Evolutionary conservation across 768 basidiomycete species (phyloP).

Genomic region (Cystofilobasidium macerans): DNA sequence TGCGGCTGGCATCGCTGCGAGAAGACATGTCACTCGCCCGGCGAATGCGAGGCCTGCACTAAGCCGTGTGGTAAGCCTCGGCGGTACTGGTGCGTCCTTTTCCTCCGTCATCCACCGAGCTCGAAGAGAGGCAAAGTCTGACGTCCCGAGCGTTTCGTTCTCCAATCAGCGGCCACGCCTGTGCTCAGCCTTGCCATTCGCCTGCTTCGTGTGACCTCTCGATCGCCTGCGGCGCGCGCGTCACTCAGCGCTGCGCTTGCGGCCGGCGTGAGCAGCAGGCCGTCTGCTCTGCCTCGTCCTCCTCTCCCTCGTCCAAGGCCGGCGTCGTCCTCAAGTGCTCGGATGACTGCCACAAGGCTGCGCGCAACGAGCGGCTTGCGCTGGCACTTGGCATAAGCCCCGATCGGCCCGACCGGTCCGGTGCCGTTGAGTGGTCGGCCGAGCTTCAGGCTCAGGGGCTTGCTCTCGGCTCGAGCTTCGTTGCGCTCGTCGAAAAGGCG

Average conservation of each 20-base stretch:
- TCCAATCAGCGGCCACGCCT: constrained; percentile 50
- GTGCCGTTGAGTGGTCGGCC: constrained; percentile 45
- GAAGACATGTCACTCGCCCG: constrained; percentile 59
- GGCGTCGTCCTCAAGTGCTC: constrained; percentile 52
- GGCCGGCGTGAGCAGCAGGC: constrained; percentile 65
- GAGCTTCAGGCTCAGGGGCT: constrained; percentile 55
- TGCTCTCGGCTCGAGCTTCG: constrained; percentile 52
- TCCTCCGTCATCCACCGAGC: not conserved
- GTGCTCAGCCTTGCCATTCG: constrained; percentile 70
- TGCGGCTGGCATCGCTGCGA: constrained; percentile 90
- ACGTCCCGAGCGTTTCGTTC: not conserved
- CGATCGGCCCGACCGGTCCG: constrained; percentile 29
- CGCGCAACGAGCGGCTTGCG: constrained; percentile 77
- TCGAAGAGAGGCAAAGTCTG: not conserved
- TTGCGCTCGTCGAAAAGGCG: constrained; percentile 62
- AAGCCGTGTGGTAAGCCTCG: constrained; percentile 75
- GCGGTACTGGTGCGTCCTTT: constrained; percentile 57
- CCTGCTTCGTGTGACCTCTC: constrained; percentile 73
- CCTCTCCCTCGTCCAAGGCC: constrained; percentile 44
- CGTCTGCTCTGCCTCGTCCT: constrained; percentile 53
- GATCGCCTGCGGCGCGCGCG: constrained; percentile 55
- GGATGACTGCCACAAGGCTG: constrained; percentile 68
- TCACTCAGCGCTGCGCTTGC: constrained; percentile 68
- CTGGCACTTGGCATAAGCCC: constrained; percentile 78
- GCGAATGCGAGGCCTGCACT: constrained; percentile 65